Evolutionary conservation across 2,329 filamentous ascomycete species (phyloP).

Genomic region (Cladosporium sp.): DNA sequence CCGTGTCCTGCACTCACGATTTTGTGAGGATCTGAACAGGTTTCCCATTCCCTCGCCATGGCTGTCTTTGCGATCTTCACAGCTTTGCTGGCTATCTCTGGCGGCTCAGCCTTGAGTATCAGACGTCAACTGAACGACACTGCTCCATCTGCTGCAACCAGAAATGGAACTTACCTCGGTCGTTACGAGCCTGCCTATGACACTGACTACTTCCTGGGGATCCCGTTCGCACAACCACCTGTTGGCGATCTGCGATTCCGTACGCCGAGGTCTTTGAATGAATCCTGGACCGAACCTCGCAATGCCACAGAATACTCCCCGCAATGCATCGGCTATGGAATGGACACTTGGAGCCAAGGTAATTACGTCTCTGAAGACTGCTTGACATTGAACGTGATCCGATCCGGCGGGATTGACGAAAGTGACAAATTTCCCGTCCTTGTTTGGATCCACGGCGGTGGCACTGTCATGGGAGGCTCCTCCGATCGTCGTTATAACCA

Average conservation of each 20-base stretch:
- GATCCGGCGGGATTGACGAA: slow-evolving; percentile 12
- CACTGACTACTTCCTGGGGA: slow-evolving; percentile 51
- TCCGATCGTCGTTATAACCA: slow-evolving; percentile 25
- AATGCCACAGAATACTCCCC: slow-evolving; percentile 44
- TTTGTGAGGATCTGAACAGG: too few species aligned
- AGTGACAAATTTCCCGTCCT: slow-evolving; percentile 19
- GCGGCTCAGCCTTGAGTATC: background rate
- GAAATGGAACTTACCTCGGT: slow-evolving; percentile 48
- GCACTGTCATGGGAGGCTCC: slow-evolving; percentile 19
- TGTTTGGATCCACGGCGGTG: slow-evolving; percentile 26
- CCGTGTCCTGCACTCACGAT: too few species aligned
- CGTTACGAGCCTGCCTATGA: slow-evolving; percentile 36
- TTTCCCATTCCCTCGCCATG: too few species aligned
- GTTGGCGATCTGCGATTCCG: slow-evolving; percentile 50
- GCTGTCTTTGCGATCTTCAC: slow-evolving; percentile 11
- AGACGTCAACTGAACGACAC: background rate
- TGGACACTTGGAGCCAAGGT: slow-evolving; percentile 21
- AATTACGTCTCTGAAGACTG: slow-evolving; percentile 26
- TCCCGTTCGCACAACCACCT: too few species aligned
- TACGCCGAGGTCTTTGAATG: slow-evolving; percentile 47
- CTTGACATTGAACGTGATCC: slow-evolving; percentile 23
- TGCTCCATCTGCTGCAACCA: slow-evolving; percentile 28
- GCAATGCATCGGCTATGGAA: slow-evolving; percentile 49
- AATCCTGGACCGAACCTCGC: slow-evolving; percentile 37
- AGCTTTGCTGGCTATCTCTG: background rate